Evolutionary conservation across 495 filamentous ascomycete genomes (phyloP), one percentile per base, ranked within the genome.

Genomic region (Xylaria castorea): DNA sequence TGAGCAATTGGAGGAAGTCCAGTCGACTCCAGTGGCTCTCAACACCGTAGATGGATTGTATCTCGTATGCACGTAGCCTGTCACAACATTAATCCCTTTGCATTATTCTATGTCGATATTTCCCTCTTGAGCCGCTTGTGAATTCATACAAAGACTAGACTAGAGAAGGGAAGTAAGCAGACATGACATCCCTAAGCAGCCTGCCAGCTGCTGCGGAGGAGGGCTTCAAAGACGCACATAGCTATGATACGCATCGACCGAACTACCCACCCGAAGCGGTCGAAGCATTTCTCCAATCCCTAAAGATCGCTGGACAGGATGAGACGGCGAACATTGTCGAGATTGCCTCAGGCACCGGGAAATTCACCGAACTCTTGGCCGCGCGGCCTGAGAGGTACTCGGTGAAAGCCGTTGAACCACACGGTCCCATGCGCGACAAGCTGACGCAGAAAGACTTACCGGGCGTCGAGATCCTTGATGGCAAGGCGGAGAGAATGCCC

Each of bases 301-400:
- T 89, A 38, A 74, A 80, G 7, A 75, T 92, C 30, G 74, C 81
- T 36, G 81, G 80, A 30, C 62, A 80, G 1, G 62, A 78, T 11
- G 78, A 79, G 22, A 84, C 53, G 14, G 53, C 87, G 27, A 79
- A 79, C 42, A 79, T 93, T 38, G 79, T 92, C 50, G 91, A 92
- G 73, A 79, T 93, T 30, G 91, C 85, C 0, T 85, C 88, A 5
- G 91, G 91, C 0, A 92, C 89, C 0, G 91, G 91, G 12, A 92
- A 92, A 73, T 89, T 91, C 75, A 92, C 90, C 4, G 86, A 90
- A 74, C 72, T 87, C 25, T 81, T 93, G 8, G 85, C 86, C 1
- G 76, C 60, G 5, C 78, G 89, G 38, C 78, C 81, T 2, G 88
- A 92, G 75, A 70, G 73, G 1, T 92, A 83, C 77, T 76, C 84